Evolutionary conservation across 2,329 filamentous ascomycete genomes (phyloP), one percentile per base, ranked within the genome.

Genomic region (Ophiostoma fasciatum): DNA sequence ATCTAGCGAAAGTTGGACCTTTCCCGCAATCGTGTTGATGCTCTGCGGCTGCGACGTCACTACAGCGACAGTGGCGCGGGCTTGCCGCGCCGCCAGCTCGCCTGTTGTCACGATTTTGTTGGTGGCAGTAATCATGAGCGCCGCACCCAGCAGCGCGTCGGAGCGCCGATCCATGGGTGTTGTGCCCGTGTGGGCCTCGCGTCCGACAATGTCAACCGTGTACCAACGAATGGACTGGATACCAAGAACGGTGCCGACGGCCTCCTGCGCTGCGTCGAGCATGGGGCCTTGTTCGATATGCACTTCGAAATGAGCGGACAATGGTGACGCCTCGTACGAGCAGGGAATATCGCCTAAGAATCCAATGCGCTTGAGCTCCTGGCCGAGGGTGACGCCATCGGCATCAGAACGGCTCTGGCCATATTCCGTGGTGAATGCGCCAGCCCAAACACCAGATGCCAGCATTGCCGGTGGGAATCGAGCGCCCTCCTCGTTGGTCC

Each of bases 231-330:
- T 84, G 5, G 76, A 77, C 51, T 85, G 80, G 2, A 81, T 79
- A 3, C 78, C 79, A 22, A 69, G 67, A 5, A 87, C 81, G 7
- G 82, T 66, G 17, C 78, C 76, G 35, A 88, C 66, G 36, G 74
- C 74, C 44, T 74, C 66, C 21, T 64, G 57, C 21, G 68, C 63
- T 13, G 64, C 64, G 48, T 87, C 75, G 1, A 92, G 64, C 23
- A 83, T 71, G 0, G 82, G 81, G 0, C 82, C 82, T 52, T 92
- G 84, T 52, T 92, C 83, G 36, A 88, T 88, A 50, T 90, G 82
- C 9, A 90, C 64, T 53, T 88, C 82, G 48, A 88, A 87, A 53
- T 88, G 81, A 1, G 79, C 81, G 1, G 71, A 78, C 56, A 85
- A 73, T 0, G 78, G 78, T 13, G 66, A 71, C 22, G 63, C 59